These are phyloP conservation scores for Leccinum aurantiacum DNA, from an alignment of 768 basidiomycete species.

Conservation along the genomic window DNA sequence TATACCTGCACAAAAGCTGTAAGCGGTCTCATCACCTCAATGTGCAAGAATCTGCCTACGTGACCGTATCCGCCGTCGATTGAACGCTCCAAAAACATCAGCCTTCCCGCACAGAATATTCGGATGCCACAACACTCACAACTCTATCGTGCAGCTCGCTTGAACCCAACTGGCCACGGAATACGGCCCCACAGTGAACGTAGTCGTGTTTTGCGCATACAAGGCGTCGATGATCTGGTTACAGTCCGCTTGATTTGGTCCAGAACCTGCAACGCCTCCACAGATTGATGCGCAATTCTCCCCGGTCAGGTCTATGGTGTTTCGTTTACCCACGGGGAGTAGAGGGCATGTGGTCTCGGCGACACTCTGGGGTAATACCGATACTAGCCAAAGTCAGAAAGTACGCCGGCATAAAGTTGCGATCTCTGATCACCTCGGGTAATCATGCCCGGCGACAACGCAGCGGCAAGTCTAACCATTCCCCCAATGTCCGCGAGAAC, in stretches of 20 bases:
- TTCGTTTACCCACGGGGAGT: background rate
- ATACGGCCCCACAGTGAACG: conserved; percentile 1
- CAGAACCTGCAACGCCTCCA: background rate
- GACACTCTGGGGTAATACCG: background rate
- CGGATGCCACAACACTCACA: conserved; percentile 2
- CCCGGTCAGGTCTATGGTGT: background rate
- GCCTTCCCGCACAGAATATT: background rate
- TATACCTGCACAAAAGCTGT: conserved; percentile 6
- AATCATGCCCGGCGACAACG: background rate
- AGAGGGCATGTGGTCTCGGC: background rate
- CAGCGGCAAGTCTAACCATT: background rate
- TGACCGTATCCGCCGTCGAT: conserved; percentile 8
- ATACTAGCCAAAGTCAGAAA: background rate
- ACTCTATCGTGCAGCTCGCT: conserved; percentile 6
- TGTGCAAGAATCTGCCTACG: background rate
- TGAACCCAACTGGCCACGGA: conserved; percentile 3
- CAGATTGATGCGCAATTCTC: conserved; percentile 2
- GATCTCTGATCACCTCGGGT: background rate
- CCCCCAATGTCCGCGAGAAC: background rate
- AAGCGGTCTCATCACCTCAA: background rate
- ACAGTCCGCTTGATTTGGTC: conserved; percentile 11
- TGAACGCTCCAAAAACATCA: conserved; percentile 3
- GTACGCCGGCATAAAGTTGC: background rate
- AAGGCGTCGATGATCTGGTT: conserved; percentile 4
- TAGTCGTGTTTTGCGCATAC: background rate